These are phyloP conservation scores for Bacterosira constricta DNA, from an alignment of 108 stramenopile genomes.

Conservation along the genomic window DNA sequence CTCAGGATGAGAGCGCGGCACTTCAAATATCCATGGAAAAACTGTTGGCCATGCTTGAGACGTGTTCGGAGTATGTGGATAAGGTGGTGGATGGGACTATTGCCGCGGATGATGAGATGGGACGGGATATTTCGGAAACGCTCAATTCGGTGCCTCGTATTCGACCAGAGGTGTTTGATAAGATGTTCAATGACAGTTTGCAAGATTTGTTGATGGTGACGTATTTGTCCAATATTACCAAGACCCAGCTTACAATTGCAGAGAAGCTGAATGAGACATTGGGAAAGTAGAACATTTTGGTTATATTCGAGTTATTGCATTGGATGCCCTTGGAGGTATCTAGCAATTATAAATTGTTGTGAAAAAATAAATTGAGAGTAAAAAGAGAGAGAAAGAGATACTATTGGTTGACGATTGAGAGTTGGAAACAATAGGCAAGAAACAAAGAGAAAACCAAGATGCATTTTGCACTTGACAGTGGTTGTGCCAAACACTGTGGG, in stretches of 20 bases:
- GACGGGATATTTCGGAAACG: constrained; percentile 82
- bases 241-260: constrained; percentile 93
- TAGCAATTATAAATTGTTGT: neutral
- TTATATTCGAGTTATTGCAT: too few relatives aligned
- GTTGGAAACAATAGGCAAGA: too few relatives aligned
- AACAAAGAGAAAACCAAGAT: too few relatives aligned
- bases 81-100: constrained; percentile 79
- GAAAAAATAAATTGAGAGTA: neutral
- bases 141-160: constrained; percentile 89
- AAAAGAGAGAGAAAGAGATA: too few relatives aligned
- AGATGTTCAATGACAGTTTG: constrained; percentile 88
- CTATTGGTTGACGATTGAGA: too few relatives aligned
- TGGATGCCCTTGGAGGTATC: too few relatives aligned
- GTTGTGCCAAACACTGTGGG: too few relatives aligned
- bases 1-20: constrained; percentile 28
- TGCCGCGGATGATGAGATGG: constrained; percentile 71
- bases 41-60: constrained; percentile 83
- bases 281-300: constrained; percentile 49
- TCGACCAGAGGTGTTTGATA: constrained; percentile 89
- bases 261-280: constrained; percentile 92
- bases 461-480: too few relatives aligned
- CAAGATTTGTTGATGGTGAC: constrained; percentile 98
- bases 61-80: constrained; percentile 83
- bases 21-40: constrained; percentile 76
- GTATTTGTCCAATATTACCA: constrained; percentile 92